A percentile compares a stretch with the other conserved stretches of the same genome.
These are phyloP conservation scores for Mycena haematopus DNA, from an alignment of 768 basidiomycete species.

Conservation along the genomic window DNA sequence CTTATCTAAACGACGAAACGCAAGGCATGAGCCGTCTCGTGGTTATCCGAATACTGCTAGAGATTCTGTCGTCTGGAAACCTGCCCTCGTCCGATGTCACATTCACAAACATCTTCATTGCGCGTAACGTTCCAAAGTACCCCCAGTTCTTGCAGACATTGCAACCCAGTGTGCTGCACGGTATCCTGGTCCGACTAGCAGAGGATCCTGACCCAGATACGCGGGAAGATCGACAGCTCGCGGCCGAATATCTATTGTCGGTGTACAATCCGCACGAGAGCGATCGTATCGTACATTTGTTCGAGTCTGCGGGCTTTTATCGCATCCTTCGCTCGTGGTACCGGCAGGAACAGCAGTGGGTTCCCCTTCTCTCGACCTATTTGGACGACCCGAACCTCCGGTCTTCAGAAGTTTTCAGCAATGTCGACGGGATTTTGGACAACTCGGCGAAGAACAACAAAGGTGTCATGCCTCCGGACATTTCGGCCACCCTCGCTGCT, in stretches of 20 bases:
- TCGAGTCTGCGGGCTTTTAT: slow-evolving; percentile 87
- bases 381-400: slow-evolving; percentile 74
- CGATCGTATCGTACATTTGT: slow-evolving; percentile 69
- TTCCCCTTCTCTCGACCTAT: slow-evolving; percentile 72
- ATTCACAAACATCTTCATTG: slow-evolving; percentile 94
- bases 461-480: slow-evolving; percentile 58
- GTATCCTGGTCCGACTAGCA: slow-evolving; percentile 79
- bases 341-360: slow-evolving; percentile 79
- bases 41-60: slow-evolving; percentile 84
- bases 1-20: slow-evolving; percentile 83
- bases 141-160: slow-evolving; percentile 81
- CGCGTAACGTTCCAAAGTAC: slow-evolving; percentile 97
- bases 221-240: slow-evolving; percentile 93
- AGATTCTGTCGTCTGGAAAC: slow-evolving; percentile 66
- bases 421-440: slow-evolving; percentile 66
- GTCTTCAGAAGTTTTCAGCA: slow-evolving; percentile 66
- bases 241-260: slow-evolving; percentile 92
- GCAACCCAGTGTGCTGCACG: slow-evolving; percentile 66
- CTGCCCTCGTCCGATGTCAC: slow-evolving; percentile 70
- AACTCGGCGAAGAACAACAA: slow-evolving; percentile 53
- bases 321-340: slow-evolving; percentile 87
- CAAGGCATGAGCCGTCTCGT: slow-evolving; percentile 74
- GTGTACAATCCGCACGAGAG: slow-evolving; percentile 85
- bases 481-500: slow-evolving; percentile 58
- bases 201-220: slow-evolving; percentile 78